Conservation (phyloP, 345 rosid species). For the Gossypioides kirkii region DNA sequence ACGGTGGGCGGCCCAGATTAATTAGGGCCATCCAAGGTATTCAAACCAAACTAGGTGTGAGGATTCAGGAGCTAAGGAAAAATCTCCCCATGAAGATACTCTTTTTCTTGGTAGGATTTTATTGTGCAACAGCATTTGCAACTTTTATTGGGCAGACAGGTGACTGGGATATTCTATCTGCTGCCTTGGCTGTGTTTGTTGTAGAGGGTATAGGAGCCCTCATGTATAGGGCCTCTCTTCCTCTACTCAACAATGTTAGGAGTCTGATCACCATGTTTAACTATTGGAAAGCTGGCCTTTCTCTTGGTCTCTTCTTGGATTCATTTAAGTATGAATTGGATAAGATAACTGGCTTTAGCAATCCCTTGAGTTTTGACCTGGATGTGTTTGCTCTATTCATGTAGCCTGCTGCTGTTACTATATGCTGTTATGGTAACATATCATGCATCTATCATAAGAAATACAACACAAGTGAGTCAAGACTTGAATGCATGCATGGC, state of each 20-base stretch:
- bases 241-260: conserved; percentile 40
- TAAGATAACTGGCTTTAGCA: conserved; percentile 19
- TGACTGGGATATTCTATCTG: conserved; percentile 97
- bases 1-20: conserved; percentile 51
- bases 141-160: conserved; percentile 96
- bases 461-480: not conserved
- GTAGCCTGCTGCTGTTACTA: not conserved
- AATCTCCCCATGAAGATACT: conserved; percentile 65
- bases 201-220: conserved; percentile 94
- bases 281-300: conserved; percentile 87
- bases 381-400: conserved; percentile 22
- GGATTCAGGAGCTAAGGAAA: conserved; percentile 53
- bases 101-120: conserved; percentile 85
- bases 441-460: not conserved
- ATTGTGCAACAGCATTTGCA: conserved; percentile 79
- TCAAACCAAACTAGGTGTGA: conserved; percentile 45
- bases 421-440: not conserved
- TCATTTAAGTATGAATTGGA: conserved; percentile 72
- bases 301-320: conserved; percentile 90
- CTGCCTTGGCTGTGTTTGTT: conserved; percentile 66
- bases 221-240: conserved; percentile 65
- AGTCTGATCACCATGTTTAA: conserved; percentile 64
- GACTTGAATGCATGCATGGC: not conserved
- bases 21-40: conserved; percentile 52
- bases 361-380: conserved; percentile 23